Percentiles rank a stretch among this genome's conserved stretches.
These are phyloP conservation scores for Cyberlindnera xishuangbannaensis DNA, from an alignment of 805 yeast species.

Conservation along the genomic window DNA sequence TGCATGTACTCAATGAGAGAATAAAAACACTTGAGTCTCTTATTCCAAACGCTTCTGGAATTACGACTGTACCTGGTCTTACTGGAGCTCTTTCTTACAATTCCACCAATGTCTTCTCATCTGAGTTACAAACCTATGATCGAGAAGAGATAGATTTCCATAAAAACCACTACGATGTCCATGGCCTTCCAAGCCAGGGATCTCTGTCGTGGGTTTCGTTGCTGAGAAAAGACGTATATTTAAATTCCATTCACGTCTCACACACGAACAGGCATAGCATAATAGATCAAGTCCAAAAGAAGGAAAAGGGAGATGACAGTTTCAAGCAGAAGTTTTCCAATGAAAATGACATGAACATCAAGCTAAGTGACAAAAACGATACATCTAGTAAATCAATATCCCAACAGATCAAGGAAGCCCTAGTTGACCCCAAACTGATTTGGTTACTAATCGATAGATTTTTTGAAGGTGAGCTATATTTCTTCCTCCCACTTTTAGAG, in stretches of 20 bases:
- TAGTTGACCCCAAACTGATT: conserved; percentile 17
- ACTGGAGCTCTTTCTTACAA: not conserved
- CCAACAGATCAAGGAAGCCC: conserved; percentile 1
- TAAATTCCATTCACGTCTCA: conserved; percentile 14
- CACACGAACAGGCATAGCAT: conserved; percentile 6
- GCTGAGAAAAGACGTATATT: conserved; percentile 21
- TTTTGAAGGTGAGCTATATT: conserved; percentile 19
- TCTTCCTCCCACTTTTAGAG: conserved; percentile 19
- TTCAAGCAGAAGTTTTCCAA: conserved; percentile 6
- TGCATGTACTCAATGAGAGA: conserved; percentile 10
- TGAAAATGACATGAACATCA: conserved; percentile 5
- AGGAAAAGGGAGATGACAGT: not conserved
- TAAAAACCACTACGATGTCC: conserved; percentile 5
- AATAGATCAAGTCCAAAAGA: not conserved
- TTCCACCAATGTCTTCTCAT: not conserved
- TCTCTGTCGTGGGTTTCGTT: conserved; percentile 23
- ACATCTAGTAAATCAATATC: conserved; percentile 3
- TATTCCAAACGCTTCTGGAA: conserved; percentile 1
- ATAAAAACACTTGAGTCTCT: conserved; percentile 16
- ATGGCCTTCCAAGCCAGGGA: conserved; percentile 17
- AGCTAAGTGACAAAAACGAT: conserved; percentile 1
- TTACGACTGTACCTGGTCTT: too few species aligned
- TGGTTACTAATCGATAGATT: conserved; percentile 23
- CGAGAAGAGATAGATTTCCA: conserved; percentile 6
- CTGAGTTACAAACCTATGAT: conserved; percentile 1